Evolutionary conservation across 495 filamentous ascomycete species (phyloP), one percentile per base, ranked within the genome.

Genomic region (Penicillium maclennaniae): DNA sequence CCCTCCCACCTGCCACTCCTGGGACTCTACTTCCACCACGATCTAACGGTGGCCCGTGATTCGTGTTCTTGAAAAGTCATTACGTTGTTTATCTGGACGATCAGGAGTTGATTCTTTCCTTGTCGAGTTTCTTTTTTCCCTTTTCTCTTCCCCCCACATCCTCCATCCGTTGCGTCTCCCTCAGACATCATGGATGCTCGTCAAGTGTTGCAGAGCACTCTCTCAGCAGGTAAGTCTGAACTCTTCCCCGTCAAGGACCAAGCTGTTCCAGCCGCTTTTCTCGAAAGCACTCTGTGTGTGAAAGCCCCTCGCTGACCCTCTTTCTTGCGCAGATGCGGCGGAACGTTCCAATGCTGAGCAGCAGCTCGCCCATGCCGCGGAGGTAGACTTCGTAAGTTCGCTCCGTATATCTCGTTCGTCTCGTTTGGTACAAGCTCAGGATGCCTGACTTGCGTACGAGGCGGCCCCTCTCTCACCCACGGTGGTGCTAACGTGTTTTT

Each of bases 281-380:
- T 39, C 34, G 23, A 45, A 26, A 34, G n/a, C 21, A 38, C 4
- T 1, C 21, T 16, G 19, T 28, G 36, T 47, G 53, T 41, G 47
- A 34, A 26, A 39, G 31, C 43, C 59, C 49, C 47, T 52, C 43
- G 56, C 60, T 63, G 45, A 63, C 56, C 45, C 39, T 48, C 65
- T 61, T 65, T 67, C 53, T 59, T 50, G 65, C 59, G 23, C 67
- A 97, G 93, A 98, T 85, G 87, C 90, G 63, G 77, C 85, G 61
- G 83, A 87, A 69, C 91, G 93, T 79, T 83, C 87, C 67, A 86
- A 83, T 71, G 91, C 93, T 59, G 95, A 97, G 76, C 86, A 91
- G 69, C 93, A 97, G 76, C 88, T 98, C 61, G 82, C 81, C 54
- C 88, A 92, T 64, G 93, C 95, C 59, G 89, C 91, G 49, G 90